These are phyloP conservation scores for Fusarium burgessii DNA, from an alignment of 2,329 filamentous ascomycete genomes.

Conservation along the genomic window DNA sequence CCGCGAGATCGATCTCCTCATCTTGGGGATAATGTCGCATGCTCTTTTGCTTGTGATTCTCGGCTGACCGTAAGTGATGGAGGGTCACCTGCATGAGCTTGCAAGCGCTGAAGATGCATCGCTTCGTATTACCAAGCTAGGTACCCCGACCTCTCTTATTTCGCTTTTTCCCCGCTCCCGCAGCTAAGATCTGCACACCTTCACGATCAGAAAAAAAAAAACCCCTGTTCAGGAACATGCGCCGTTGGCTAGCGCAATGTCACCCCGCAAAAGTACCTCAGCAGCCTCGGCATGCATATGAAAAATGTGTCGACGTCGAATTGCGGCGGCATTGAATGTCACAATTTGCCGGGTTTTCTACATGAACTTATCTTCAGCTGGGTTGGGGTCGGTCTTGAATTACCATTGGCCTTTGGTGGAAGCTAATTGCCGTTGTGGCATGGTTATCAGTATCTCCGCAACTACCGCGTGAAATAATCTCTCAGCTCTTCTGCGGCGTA, in stretches of 20 bases:
- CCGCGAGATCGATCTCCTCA: neutral
- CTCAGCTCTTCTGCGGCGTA: constrained; percentile 12
- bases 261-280: constrained; percentile 33
- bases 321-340: constrained; percentile 9
- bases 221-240: constrained; percentile 34
- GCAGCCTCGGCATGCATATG: constrained; percentile 47
- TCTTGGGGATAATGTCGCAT: neutral
- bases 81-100: neutral
- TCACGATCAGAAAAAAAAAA: constrained; percentile 11
- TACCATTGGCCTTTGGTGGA: neutral
- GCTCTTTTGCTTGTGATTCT: constrained; percentile 6
- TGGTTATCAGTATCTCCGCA: neutral
- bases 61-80: constrained; percentile 3
- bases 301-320: constrained; percentile 37
- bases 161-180: constrained; percentile 22
- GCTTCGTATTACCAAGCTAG: constrained; percentile 16
- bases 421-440: constrained; percentile 9
- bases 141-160: constrained; percentile 6
- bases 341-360: constrained; percentile 3
- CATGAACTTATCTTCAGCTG: neutral
- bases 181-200: constrained; percentile 25
- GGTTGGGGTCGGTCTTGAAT: neutral
- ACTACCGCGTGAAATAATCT: neutral
- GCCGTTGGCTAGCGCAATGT: constrained; percentile 16
- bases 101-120: neutral